Conservation (phyloP, 306 rosid species). For the Erythrophleum fordii region DNA sequence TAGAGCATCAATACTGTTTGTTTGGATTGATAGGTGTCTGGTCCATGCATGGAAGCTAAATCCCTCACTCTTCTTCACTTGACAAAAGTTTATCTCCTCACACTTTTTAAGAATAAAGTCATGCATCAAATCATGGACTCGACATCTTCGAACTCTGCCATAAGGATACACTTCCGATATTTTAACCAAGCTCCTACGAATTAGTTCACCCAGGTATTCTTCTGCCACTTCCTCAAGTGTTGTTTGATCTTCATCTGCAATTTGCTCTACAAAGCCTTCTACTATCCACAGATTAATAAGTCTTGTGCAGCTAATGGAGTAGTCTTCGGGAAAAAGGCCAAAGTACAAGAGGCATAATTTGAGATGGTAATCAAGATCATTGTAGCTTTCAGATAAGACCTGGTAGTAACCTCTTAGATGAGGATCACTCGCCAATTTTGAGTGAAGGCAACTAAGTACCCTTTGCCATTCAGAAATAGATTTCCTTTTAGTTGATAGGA, state of each 20-base stretch:
- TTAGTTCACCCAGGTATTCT: slow-evolving; percentile 24
- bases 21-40: slow-evolving; percentile 20
- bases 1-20: background rate
- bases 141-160: background rate
- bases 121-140: background rate
- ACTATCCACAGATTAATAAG: slow-evolving; percentile 25
- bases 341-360: slow-evolving; percentile 34
- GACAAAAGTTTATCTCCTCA: background rate
- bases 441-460: background rate
- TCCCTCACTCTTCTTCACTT: background rate
- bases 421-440: background rate
- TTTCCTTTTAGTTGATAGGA: slow-evolving; percentile 9
- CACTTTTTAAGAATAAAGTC: background rate
- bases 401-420: background rate
- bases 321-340: slow-evolving; percentile 30
- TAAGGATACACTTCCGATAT: background rate
- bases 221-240: background rate
- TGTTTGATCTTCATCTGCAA: background rate
- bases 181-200: background rate
- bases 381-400: background rate
- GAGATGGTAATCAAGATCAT: slow-evolving; percentile 33
- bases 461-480: slow-evolving; percentile 16
- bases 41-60: background rate
- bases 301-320: slow-evolving; percentile 7
- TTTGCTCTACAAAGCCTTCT: slow-evolving; percentile 14